phyloP scores from a whole-genome alignment of 805 yeast genomes.

The Vanderwaltozyma yarrowii region DNA sequence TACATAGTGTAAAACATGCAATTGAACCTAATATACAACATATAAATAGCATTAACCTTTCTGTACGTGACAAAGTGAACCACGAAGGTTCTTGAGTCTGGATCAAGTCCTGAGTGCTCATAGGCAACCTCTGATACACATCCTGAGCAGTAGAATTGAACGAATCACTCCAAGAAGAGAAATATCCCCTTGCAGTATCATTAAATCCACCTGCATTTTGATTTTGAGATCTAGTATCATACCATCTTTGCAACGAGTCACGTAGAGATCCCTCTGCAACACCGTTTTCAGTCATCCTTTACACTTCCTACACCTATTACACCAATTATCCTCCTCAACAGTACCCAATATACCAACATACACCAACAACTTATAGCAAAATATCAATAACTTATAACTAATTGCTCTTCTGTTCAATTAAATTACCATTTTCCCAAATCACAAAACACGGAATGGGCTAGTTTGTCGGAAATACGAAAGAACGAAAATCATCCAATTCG shows the following conservation, averaged over 20 bases:
- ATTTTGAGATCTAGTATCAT: constrained; percentile 20
- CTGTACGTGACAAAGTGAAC: constrained; percentile 68
- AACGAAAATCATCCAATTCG: too few species aligned
- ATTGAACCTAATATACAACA: constrained; percentile 66
- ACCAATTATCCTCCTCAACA: too few species aligned
- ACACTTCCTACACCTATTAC: background rate
- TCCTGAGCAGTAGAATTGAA: constrained; percentile 37
- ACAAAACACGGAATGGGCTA: too few species aligned
- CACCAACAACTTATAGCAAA: too few species aligned
- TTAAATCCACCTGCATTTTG: constrained; percentile 13
- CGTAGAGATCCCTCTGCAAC: constrained; percentile 16
- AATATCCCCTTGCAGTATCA: constrained; percentile 30
- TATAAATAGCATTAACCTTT: constrained; percentile 66
- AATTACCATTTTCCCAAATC: too few species aligned
- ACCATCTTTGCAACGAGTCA: constrained; percentile 34
- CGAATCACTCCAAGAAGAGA: constrained; percentile 32
- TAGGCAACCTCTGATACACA: constrained; percentile 56
- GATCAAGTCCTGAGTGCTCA: constrained; percentile 42
- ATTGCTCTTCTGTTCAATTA: too few species aligned
- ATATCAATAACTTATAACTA: too few species aligned
- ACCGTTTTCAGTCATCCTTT: background rate
- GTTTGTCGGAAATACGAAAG: too few species aligned
- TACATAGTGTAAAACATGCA: constrained; percentile 74
- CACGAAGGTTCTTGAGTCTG: constrained; percentile 57
- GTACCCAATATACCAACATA: too few species aligned